phyloP scores from a whole-genome alignment of 108 stramenopile species.

The Licmophora abbreviata region DNA sequence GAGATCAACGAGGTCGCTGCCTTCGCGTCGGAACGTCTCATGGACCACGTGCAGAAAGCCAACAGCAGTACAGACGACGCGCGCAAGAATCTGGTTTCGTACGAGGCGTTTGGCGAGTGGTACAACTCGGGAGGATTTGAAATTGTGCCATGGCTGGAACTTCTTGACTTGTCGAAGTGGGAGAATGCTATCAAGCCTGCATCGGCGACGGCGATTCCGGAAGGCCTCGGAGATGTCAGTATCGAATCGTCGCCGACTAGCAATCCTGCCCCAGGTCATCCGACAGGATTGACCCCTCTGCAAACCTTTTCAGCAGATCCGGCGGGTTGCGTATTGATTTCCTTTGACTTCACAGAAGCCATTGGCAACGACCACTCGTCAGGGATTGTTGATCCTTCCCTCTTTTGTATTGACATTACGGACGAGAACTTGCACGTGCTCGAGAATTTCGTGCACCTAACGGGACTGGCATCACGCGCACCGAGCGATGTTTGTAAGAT shows the following conservation, averaged over 20 bases:
- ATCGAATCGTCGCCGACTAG: background rate
- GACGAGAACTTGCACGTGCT: constrained; percentile 73
- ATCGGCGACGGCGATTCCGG: background rate
- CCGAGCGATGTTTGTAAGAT: constrained; percentile 50
- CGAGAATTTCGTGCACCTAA: constrained; percentile 46
- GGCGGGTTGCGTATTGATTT: background rate
- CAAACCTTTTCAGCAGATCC: too few relatives aligned
- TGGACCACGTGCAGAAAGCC: constrained; percentile 13
- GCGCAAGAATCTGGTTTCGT: too few relatives aligned
- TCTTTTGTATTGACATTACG: constrained; percentile 65
- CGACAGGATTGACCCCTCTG: background rate
- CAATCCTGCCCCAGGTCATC: background rate
- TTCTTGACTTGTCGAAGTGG: constrained; percentile 76
- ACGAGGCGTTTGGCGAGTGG: constrained; percentile 73
- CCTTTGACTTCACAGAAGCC: constrained; percentile 13
- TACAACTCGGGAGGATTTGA: constrained; percentile 66
- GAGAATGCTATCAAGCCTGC: constrained; percentile 21
- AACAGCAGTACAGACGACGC: constrained; percentile 7
- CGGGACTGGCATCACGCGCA: constrained; percentile 42
- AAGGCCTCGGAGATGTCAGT: background rate
- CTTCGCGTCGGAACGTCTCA: constrained; percentile 60
- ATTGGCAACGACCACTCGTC: constrained; percentile 9
- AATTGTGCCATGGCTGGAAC: constrained; percentile 80
- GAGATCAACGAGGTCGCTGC: constrained; percentile 69
- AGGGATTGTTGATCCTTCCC: constrained; percentile 10